These are phyloP conservation scores for Saccharum hybrid DNA, from an alignment of 202 grass and related monocot species.

Conservation along the genomic window DNA sequence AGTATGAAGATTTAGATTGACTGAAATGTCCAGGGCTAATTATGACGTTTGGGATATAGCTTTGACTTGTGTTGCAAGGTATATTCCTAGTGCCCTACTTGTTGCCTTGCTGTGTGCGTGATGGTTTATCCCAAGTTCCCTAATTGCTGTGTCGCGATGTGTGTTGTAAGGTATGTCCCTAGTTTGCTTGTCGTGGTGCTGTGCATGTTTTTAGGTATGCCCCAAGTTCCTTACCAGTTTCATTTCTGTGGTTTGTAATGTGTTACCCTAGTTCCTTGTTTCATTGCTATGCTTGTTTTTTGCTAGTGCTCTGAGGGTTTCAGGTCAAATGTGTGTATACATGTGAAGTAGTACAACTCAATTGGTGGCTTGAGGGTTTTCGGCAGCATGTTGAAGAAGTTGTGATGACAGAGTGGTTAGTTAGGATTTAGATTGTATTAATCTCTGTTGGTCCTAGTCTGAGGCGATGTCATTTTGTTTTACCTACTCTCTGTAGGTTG, in stretches of 20 bases:
- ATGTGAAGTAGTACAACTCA: neutral
- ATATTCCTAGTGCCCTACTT: neutral
- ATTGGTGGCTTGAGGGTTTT: neutral
- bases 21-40: neutral
- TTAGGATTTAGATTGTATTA: neutral
- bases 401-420: neutral
- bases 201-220: neutral
- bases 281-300: neutral
- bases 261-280: neutral
- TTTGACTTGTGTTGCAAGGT: neutral
- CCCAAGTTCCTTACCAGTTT: neutral
- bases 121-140: neutral
- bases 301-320: neutral
- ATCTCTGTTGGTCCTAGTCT: neutral
- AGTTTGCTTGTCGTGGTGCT: neutral
- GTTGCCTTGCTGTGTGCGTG: neutral
- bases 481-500: neutral
- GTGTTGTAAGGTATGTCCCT: neutral
- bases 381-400: neutral
- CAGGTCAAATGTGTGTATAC: neutral
- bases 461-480: neutral
- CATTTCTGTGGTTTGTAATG: neutral
- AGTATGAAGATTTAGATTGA: neutral
- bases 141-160: neutral
- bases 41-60: neutral